Percentiles rank a stretch among this genome's conserved stretches.
These are phyloP conservation scores for Amborella trichopoda DNA, from an alignment of 164 flowering plant genomes.

Conservation along the genomic window DNA sequence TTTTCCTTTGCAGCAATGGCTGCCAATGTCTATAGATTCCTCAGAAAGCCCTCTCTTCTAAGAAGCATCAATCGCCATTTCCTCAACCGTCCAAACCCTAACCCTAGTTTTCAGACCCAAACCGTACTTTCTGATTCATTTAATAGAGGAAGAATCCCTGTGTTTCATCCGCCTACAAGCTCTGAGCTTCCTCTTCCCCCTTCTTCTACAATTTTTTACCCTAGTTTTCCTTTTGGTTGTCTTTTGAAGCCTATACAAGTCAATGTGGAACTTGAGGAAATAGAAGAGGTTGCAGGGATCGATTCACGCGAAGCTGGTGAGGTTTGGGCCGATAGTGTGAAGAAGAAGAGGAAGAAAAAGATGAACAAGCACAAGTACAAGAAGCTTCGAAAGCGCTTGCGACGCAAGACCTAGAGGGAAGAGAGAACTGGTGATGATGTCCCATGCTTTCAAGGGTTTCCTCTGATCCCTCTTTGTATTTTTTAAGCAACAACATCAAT, in stretches of 20 bases:
- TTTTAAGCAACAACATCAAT: too few species aligned
- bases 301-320: conserved; percentile 8
- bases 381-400: conserved; percentile 30
- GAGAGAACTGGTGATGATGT: too few species aligned
- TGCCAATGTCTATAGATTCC: conserved; percentile 12
- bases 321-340: conserved; percentile 38
- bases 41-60: conserved; percentile 6
- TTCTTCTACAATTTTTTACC: conserved; percentile 12
- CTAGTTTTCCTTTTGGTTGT: conserved; percentile 26
- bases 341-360: conserved; percentile 51
- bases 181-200: background rate
- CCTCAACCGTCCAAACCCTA: background rate
- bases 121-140: conserved; percentile 2
- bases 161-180: conserved; percentile 4
- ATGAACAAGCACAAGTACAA: conserved; percentile 49
- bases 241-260: conserved; percentile 13
- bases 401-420: conserved; percentile 9
- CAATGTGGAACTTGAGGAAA: conserved; percentile 4
- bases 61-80: conserved; percentile 6
- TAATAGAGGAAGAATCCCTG: background rate
- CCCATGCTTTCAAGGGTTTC: too few species aligned
- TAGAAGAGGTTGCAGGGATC: conserved; percentile 1
- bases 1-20: too few species aligned
- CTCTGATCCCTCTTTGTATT: too few species aligned
- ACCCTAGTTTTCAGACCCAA: conserved; percentile 2